These are phyloP conservation scores for Gossypium armourianum DNA, from an alignment of 441 rosid genomes.

Conservation along the genomic window DNA sequence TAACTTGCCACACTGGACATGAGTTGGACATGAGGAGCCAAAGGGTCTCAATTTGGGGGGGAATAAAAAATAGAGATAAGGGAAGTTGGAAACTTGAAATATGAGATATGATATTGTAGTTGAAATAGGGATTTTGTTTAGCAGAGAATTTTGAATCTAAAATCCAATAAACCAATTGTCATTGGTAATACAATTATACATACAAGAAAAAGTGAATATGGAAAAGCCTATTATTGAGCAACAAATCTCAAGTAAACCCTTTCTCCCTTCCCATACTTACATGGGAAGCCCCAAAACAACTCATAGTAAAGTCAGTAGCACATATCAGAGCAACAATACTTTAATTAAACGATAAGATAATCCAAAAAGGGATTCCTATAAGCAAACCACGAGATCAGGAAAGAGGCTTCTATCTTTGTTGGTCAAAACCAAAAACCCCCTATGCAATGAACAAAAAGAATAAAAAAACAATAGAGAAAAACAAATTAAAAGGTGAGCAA, in stretches of 20 bases:
- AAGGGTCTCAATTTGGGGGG: too few relatives aligned
- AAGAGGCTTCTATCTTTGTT: background rate
- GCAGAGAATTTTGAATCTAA: slow-evolving; percentile 33
- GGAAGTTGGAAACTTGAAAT: too few relatives aligned
- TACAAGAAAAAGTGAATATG: too few relatives aligned
- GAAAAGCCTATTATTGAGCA: too few relatives aligned
- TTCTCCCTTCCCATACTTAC: too few relatives aligned
- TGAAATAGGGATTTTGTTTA: slow-evolving; percentile 15
- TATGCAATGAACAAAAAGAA: too few relatives aligned
- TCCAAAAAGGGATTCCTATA: background rate
- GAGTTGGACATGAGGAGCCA: too few relatives aligned
- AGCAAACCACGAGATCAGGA: background rate
- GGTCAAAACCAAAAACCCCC: background rate
- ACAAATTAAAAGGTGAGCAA: background rate
- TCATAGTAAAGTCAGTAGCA: background rate
- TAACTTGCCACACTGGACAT: too few relatives aligned
- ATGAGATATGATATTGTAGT: too few relatives aligned
- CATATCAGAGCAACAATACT: background rate
- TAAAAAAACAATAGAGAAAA: background rate
- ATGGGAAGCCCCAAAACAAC: background rate
- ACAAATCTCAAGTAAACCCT: too few relatives aligned
- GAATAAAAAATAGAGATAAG: too few relatives aligned
- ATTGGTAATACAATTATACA: background rate
- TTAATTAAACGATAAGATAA: background rate
- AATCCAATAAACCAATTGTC: background rate